A percentile compares a stretch with the other conserved stretches of the same genome.
These are phyloP conservation scores for Prunus mongolica DNA, from an alignment of 306 rosid genomes.

Conservation along the genomic window DNA sequence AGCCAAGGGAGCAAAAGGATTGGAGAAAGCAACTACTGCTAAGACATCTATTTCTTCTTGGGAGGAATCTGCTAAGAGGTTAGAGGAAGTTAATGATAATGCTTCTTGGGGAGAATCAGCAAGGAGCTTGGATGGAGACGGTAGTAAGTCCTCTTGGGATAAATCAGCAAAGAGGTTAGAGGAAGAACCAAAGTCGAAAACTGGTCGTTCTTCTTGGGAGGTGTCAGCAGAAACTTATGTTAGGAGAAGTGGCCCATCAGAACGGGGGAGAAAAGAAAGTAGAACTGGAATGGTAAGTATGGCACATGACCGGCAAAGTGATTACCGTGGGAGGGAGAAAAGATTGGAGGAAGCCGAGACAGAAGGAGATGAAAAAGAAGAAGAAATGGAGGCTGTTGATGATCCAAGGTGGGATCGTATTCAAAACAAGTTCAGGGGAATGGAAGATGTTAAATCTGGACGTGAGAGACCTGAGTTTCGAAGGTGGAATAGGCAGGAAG, in stretches of 20 bases:
- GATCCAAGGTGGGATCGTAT: conserved; percentile 90
- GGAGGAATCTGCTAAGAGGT: conserved; percentile 28
- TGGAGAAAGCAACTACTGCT: conserved; percentile 3
- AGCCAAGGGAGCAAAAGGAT: conserved; percentile 23
- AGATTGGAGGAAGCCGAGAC: conserved; percentile 27
- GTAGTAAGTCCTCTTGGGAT: conserved; percentile 49
- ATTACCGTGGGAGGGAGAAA: conserved; percentile 19
- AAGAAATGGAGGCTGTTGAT: conserved; percentile 44
- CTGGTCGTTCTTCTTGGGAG: conserved; percentile 30
- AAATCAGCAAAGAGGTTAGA: conserved; percentile 45
- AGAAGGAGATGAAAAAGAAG: conserved; percentile 47
- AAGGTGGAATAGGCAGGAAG: conserved; percentile 77
- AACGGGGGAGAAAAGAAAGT: conserved; percentile 20
- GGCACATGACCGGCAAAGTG: conserved; percentile 31
- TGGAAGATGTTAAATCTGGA: conserved; percentile 41
- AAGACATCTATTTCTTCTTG: conserved; percentile 28
- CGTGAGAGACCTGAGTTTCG: conserved; percentile 55
- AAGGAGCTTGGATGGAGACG: conserved; percentile 31
- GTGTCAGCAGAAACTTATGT: conserved; percentile 13
- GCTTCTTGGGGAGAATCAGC: conserved; percentile 30
- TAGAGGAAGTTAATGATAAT: conserved; percentile 9
- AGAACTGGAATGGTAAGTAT: conserved; percentile 24
- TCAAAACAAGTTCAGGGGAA: conserved; percentile 48
- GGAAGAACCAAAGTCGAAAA: conserved; percentile 26
- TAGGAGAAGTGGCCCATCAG: conserved; percentile 21